A percentile compares a stretch with the other conserved stretches of the same genome.
These are phyloP conservation scores for Ganoderma sinense DNA, from an alignment of 1,284 basidiomycete species.

Conservation along the genomic window DNA sequence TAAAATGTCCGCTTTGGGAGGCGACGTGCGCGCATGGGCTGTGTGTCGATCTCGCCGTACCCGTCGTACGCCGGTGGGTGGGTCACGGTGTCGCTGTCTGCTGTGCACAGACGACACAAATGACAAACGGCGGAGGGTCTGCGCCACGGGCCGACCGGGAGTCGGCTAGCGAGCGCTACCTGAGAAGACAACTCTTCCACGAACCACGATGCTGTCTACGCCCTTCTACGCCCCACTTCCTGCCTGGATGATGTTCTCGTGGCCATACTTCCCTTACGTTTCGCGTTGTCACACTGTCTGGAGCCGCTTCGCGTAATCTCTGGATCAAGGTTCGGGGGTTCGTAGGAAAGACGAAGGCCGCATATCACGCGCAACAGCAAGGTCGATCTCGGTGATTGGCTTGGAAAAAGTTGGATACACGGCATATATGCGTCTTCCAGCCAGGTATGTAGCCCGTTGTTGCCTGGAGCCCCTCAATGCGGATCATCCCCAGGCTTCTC, in stretches of 20 bases:
- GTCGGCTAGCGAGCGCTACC: not conserved
- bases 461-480: not conserved
- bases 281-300: not conserved
- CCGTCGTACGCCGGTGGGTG: not conserved
- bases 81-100: not conserved
- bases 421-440: not conserved
- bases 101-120: not conserved
- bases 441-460: not conserved
- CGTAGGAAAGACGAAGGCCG: not conserved
- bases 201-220: not conserved
- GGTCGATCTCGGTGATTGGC: not conserved
- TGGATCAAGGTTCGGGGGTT: not conserved
- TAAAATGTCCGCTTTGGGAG: constrained; percentile 8
- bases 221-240: not conserved
- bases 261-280: not conserved
- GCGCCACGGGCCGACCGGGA: not conserved
- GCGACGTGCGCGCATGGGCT: not conserved
- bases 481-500: not conserved
- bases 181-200: not conserved
- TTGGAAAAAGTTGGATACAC: not conserved
- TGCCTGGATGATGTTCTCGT: not conserved
- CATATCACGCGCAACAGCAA: not conserved
- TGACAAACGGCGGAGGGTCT: not conserved
- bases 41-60: not conserved
- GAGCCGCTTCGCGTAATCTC: not conserved